phyloP scores from a whole-genome alignment of 1,139 yeast species.

The Pichia sp. region DNA sequence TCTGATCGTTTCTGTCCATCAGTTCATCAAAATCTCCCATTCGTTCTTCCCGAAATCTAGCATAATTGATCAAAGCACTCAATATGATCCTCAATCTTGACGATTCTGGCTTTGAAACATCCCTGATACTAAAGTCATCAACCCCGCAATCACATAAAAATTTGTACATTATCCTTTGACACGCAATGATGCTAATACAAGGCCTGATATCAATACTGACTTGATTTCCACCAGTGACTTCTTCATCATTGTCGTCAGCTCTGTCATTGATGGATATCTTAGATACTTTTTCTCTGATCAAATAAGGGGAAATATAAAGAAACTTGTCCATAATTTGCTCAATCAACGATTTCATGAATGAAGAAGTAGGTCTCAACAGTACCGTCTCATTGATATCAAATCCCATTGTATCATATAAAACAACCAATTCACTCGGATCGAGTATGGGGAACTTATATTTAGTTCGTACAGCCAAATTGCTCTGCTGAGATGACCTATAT shows the following conservation, averaged over 20 bases:
- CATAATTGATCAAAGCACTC: conserved; percentile 82
- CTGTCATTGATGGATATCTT: conserved; percentile 19
- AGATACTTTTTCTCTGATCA: conserved; percentile 29
- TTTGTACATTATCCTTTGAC: conserved; percentile 51
- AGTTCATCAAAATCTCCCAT: conserved; percentile 60
- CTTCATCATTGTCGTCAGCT: conserved; percentile 25
- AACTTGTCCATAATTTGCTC: conserved; percentile 69
- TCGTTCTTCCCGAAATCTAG: conserved; percentile 74
- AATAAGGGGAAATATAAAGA: conserved; percentile 49
- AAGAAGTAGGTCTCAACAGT: conserved; percentile 56
- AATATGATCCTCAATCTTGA: conserved; percentile 53
- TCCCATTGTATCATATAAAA: conserved; percentile 22
- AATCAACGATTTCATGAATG: conserved; percentile 51
- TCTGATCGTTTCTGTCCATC: conserved; percentile 45
- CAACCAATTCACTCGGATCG: conserved; percentile 43
- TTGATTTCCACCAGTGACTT: conserved; percentile 5
- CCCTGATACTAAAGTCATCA: conserved; percentile 66
- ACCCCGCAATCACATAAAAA: conserved; percentile 71
- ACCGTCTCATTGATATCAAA: conserved; percentile 56
- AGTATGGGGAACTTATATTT: conserved; percentile 51
- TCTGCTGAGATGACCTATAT: conserved; percentile 15
- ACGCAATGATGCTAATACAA: conserved; percentile 39
- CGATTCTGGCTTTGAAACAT: conserved; percentile 64
- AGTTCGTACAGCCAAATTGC: background rate
- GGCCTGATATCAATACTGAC: conserved; percentile 21